A percentile compares a stretch with the other conserved stretches of the same genome.
These are phyloP conservation scores for Eucalyptus decipiens DNA, from an alignment of 345 rosid species.

Conservation along the genomic window DNA sequence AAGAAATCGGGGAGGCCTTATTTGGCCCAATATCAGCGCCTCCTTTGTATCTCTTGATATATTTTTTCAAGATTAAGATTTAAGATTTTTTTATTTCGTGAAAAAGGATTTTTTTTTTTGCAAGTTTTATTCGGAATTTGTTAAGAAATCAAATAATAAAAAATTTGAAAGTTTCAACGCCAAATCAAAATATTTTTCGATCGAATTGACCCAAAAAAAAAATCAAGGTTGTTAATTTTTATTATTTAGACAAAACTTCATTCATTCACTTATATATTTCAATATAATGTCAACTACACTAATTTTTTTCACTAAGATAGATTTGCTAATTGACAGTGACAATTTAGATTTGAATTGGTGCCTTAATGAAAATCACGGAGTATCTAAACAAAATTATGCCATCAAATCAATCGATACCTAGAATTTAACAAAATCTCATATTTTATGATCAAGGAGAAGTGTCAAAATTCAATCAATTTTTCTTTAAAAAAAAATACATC, in stretches of 20 bases:
- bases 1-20: neutral
- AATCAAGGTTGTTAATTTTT: no score
- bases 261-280: neutral
- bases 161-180: neutral
- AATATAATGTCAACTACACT: fast-evolving
- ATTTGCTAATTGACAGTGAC: neutral
- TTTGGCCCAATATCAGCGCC: neutral
- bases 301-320: fast-evolving
- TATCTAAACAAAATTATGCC: no score
- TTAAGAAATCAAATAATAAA: no score
- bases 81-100: no score
- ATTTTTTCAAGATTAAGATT: neutral
- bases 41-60: neutral
- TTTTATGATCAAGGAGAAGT: no score
- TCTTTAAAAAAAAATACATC: fast-evolving
- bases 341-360: fast-evolving
- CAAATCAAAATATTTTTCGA: no score
- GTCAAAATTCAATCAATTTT: no score
- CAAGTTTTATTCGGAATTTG: neutral
- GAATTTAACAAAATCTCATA: no score
- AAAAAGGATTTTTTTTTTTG: no score
- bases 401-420: fast-evolving
- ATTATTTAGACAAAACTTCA: no score
- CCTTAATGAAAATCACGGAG: neutral
- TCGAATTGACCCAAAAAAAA: no score